phyloP scores from a whole-genome alignment of 306 rosid genomes.

The Vigna mungo region DNA sequence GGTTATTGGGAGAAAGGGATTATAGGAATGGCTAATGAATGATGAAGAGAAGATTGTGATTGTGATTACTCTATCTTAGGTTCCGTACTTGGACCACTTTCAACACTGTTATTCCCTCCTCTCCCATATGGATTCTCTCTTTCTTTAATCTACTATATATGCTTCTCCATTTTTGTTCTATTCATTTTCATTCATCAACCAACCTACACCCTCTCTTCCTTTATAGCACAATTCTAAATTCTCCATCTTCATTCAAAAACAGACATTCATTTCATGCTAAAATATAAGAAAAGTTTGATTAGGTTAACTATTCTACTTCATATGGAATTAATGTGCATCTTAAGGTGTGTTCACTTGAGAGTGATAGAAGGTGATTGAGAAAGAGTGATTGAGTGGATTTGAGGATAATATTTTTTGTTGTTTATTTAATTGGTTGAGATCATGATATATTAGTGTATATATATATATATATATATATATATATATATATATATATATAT shows the following conservation, averaged over 20 bases:
- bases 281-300: not conserved
- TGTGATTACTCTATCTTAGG: constrained; percentile 66
- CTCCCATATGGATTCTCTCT: constrained; percentile 59
- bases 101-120: constrained; percentile 55
- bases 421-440: not conserved
- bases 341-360: too few relatives aligned
- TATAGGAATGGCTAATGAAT: constrained; percentile 68
- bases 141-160: constrained; percentile 21
- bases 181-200: constrained; percentile 13
- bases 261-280: too few relatives aligned
- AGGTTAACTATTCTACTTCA: too few relatives aligned
- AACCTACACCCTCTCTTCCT: not conserved
- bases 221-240: too few relatives aligned
- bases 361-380: too few relatives aligned
- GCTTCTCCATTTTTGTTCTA: constrained; percentile 33
- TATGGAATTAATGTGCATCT: too few relatives aligned
- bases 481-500: too few relatives aligned
- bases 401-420: too few relatives aligned
- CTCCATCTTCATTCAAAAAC: too few relatives aligned
- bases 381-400: too few relatives aligned
- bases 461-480: too few relatives aligned
- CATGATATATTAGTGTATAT: not conserved
- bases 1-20: constrained; percentile 58
- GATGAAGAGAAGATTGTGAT: constrained; percentile 60
- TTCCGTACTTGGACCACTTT: constrained; percentile 61